These are phyloP conservation scores for Taphrina communis DNA, from an alignment of 1,139 yeast genomes.

Conservation along the genomic window DNA sequence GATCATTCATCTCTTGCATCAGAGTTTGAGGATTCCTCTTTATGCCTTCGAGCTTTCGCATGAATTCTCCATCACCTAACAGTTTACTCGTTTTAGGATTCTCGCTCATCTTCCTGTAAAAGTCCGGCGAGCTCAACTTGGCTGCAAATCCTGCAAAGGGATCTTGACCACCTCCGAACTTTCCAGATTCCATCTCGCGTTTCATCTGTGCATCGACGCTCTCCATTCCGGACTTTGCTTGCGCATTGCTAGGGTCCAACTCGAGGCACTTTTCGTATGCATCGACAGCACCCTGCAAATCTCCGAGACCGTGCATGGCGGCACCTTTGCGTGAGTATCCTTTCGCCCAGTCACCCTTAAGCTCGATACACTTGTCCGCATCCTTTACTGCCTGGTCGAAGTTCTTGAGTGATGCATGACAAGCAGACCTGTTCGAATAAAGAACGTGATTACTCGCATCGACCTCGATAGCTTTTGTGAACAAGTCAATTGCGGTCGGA, in stretches of 20 bases:
- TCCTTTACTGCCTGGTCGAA: constrained; percentile 77
- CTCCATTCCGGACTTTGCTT: constrained; percentile 82
- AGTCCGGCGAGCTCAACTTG: constrained; percentile 79
- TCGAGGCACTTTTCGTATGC: constrained; percentile 82
- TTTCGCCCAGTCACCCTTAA: constrained; percentile 88
- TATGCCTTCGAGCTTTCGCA: constrained; percentile 69
- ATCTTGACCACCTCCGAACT: constrained; percentile 49
- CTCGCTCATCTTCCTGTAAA: constrained; percentile 72
- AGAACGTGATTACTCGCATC: constrained; percentile 86
- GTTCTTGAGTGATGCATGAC: constrained; percentile 78
- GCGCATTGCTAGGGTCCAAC: constrained; percentile 78
- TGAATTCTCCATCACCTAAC: constrained; percentile 86
- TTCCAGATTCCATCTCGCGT: constrained; percentile 53
- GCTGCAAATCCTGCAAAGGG: constrained; percentile 80
- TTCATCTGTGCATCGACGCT: constrained; percentile 67
- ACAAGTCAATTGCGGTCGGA: constrained; percentile 75
- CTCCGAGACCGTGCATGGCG: constrained; percentile 84
- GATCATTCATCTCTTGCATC: constrained; percentile 61
- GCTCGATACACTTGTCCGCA: constrained; percentile 78
- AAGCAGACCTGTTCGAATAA: constrained; percentile 92
- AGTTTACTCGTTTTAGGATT: constrained; percentile 88
- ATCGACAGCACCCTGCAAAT: constrained; percentile 60
- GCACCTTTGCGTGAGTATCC: constrained; percentile 95
- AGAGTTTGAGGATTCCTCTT: constrained; percentile 65
- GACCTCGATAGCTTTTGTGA: constrained; percentile 81